Evolutionary conservation across 495 filamentous ascomycete species (phyloP).

Genomic region (Daldinia grandis): DNA sequence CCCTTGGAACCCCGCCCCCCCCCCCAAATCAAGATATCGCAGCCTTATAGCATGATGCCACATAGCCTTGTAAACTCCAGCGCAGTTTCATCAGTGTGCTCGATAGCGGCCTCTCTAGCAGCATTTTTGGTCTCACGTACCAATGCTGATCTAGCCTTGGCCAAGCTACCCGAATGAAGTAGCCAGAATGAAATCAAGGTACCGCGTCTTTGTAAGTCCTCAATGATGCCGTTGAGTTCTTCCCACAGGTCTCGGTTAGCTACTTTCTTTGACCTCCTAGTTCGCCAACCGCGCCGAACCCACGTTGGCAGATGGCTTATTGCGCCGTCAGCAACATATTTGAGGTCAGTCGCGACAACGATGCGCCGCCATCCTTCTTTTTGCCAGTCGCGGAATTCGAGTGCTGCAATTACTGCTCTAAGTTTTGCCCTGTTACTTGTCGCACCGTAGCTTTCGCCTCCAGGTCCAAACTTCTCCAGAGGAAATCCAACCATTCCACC

Average conservation of each 20-base stretch:
- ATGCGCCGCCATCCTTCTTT: slow-evolving; percentile 53
- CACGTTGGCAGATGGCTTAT: slow-evolving; percentile 55
- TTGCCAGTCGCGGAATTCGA: slow-evolving; percentile 51
- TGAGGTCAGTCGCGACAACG: slow-evolving; percentile 58
- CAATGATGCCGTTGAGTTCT: slow-evolving; percentile 42
- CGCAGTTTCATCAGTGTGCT: slow-evolving; percentile 8
- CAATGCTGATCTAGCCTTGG: slow-evolving; percentile 19
- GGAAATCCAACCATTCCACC: slow-evolving; percentile 43
- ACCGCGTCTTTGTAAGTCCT: slow-evolving; percentile 12
- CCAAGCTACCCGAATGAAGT: slow-evolving; percentile 10
- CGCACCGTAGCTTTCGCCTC: slow-evolving; percentile 33
- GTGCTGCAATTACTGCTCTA: slow-evolving; percentile 53
- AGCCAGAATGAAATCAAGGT: slow-evolving; percentile 50
- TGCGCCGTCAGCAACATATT: slow-evolving; percentile 55
- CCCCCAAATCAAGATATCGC: neutral
- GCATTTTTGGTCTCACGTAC: slow-evolving; percentile 42
- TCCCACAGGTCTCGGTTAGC: slow-evolving; percentile 58
- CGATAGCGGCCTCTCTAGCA: slow-evolving; percentile 36
- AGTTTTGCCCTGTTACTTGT: slow-evolving; percentile 58
- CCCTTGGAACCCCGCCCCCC: too few relatives aligned
- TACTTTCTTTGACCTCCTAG: slow-evolving; percentile 14
- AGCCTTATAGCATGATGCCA: slow-evolving; percentile 35
- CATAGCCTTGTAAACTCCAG: slow-evolving; percentile 42
- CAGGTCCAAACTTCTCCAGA: slow-evolving; percentile 45
- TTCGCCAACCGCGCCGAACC: slow-evolving; percentile 52